These are phyloP conservation scores for Prunus padus DNA, from an alignment of 306 rosid genomes.

Conservation along the genomic window DNA sequence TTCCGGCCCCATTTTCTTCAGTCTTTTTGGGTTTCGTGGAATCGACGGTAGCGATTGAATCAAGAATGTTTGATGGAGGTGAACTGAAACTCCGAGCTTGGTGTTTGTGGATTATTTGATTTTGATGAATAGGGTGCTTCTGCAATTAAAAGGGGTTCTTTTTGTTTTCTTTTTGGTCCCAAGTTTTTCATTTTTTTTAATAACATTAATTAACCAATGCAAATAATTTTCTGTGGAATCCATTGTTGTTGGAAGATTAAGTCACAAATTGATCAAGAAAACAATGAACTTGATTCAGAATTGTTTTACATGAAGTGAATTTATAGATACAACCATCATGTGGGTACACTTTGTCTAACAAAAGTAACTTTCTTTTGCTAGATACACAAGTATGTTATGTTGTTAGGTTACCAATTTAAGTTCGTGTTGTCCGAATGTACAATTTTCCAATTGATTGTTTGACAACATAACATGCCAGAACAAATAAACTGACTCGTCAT, in stretches of 20 bases:
- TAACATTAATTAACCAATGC: not conserved
- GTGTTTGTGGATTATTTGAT: not conserved
- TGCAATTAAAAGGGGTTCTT: not conserved
- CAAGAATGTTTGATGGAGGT: not conserved
- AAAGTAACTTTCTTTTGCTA: not conserved
- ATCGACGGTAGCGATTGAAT: not conserved
- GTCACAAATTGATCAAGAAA: not conserved
- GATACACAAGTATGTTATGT: not conserved
- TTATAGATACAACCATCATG: not conserved
- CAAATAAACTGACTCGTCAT: not conserved
- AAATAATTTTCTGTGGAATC: not conserved
- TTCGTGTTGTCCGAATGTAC: not conserved
- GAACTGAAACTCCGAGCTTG: not conserved
- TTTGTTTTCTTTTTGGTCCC: not conserved
- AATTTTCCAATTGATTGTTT: not conserved
- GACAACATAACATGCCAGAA: not conserved
- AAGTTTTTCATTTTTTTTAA: not conserved
- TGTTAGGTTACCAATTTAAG: not conserved
- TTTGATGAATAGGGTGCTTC: not conserved
- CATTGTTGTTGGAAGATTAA: not conserved
- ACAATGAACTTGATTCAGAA: not conserved
- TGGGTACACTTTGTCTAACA: not conserved
- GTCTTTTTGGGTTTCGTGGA: not conserved
- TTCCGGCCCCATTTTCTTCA: slow-evolving; percentile 36
- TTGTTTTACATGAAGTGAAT: not conserved